Evolutionary conservation across 176 grass and related monocot genomes (phyloP).

Genomic region (Avena sativa): DNA sequence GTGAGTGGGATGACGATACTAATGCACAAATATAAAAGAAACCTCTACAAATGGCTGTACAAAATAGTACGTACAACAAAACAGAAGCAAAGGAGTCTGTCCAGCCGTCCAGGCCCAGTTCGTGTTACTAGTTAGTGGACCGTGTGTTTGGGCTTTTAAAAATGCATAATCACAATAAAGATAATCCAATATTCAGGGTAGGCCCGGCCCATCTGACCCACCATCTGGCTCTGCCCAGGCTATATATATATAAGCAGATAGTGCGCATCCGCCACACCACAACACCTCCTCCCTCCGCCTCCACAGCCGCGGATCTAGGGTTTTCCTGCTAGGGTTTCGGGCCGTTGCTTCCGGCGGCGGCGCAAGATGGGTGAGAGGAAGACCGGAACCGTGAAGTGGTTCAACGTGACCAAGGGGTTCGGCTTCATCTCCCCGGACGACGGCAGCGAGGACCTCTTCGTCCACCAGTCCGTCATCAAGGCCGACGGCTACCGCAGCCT

Average conservation of each 20-base stretch:
- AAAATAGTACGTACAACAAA: no score
- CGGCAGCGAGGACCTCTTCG: background rate
- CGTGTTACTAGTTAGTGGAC: background rate
- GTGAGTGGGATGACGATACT: no score
- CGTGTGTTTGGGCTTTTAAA: no score
- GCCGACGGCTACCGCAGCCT: constrained; percentile 18
- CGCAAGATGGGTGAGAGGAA: background rate
- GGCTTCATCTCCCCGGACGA: background rate
- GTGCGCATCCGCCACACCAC: background rate
- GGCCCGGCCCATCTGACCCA: background rate
- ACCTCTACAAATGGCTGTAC: no score
- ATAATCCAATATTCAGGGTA: background rate
- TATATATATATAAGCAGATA: background rate
- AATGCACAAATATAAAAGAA: no score
- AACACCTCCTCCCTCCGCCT: background rate
- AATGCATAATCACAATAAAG: no score
- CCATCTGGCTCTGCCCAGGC: background rate
- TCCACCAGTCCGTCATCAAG: constrained; percentile 6
- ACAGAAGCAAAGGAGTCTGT: background rate
- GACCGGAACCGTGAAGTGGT: background rate
- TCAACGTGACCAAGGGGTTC: constrained; percentile 5
- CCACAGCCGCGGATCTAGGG: constrained; percentile 2
- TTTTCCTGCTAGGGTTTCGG: constrained; percentile 9
- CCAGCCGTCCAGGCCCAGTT: background rate
- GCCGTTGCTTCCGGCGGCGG: constrained; percentile 5